Evolutionary conservation across 2,329 filamentous ascomycete genomes (phyloP), one percentile per base, ranked within the genome.

Genomic region (Thielaviopsis ethacetica): DNA sequence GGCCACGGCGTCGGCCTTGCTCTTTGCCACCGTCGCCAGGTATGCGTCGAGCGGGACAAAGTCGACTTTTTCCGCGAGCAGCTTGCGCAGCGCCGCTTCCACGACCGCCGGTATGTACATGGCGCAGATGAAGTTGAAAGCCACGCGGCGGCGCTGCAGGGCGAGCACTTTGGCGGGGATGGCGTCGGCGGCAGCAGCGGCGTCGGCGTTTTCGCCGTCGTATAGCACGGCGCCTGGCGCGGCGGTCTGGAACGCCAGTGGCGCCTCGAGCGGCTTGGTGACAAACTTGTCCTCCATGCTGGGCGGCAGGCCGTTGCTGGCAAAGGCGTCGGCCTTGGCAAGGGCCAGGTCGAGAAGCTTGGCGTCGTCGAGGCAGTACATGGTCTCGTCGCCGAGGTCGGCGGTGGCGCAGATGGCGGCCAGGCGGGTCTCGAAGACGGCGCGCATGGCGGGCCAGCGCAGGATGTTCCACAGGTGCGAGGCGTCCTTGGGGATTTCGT

Each of bases 241-340:
- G 53, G 81, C 76, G 65, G 78, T 84, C 49, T 90, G 75, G 34
- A 81, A 81, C 64, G 88, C 73, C 51, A 95, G 74, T 0, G 93
- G 91, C 4, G 83, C 79, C 64, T 93, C 86, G 5, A 98, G 74
- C 1, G 80, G 79, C 66, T 85, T 85, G 56, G 77, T 80, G 9
- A 98, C 82, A 65, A 95, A 94, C 50, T 81, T 84, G 53, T 93
- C 86, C 67, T 96, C 91, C 76, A 98, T 79, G 65, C 85, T 95
- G 6, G 75, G 72, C 1, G 93, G 90, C 10, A 97, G 72, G 0
- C 83, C 81, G 0, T 71, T 73, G 4, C 73, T 70, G n/a, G 77
- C 75, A 76, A 94, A 85, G 5, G 75, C 76, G 62, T 77, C 76
- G 5, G 90, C 89, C 69, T 96, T 97, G 19, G 70, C 67, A 6